Percentiles rank a stretch among this genome's conserved stretches.
Evolutionary conservation across 257 asterid genomes (phyloP).

Genomic region (Nyctanthes arbortristis): DNA sequence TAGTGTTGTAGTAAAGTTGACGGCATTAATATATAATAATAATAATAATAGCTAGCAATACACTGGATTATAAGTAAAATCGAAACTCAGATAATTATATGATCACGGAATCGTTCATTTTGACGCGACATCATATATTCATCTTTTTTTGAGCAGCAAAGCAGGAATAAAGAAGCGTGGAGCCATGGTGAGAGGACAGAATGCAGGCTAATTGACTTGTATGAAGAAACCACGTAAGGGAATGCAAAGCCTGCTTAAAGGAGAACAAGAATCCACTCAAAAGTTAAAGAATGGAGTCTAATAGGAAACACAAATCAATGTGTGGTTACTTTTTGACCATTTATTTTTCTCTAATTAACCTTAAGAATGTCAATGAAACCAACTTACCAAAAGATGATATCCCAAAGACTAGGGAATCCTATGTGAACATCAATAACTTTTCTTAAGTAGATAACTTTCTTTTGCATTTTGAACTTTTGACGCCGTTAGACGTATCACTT

Average conservation of each 20-base stretch:
- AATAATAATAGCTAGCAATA: no score
- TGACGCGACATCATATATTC: no score
- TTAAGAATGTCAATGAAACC: constrained; percentile 57
- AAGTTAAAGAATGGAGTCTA: constrained; percentile 81
- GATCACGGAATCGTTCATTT: no score
- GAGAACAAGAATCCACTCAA: constrained; percentile 77
- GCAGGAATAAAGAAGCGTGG: neutral
- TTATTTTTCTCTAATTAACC: constrained; percentile 35
- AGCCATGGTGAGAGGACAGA: constrained; percentile 23
- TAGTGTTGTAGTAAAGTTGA: no score
- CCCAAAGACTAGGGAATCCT: constrained; percentile 73
- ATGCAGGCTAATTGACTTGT: constrained; percentile 27
- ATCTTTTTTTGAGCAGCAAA: constrained; percentile 12
- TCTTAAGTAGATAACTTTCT: constrained; percentile 16
- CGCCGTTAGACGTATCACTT: constrained; percentile 23
- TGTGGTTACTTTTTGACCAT: constrained; percentile 73
- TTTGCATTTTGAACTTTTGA: constrained; percentile 17
- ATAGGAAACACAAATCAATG: constrained; percentile 61
- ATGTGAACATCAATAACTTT: constrained; percentile 51
- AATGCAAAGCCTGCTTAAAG: constrained; percentile 67
- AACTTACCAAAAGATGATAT: constrained; percentile 30
- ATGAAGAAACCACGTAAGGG: constrained; percentile 45
- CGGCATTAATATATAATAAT: no score
- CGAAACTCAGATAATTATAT: no score
- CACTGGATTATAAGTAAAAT: no score